Conservation (phyloP, 257 asterid species). For the Solanum microdontum region DNA sequence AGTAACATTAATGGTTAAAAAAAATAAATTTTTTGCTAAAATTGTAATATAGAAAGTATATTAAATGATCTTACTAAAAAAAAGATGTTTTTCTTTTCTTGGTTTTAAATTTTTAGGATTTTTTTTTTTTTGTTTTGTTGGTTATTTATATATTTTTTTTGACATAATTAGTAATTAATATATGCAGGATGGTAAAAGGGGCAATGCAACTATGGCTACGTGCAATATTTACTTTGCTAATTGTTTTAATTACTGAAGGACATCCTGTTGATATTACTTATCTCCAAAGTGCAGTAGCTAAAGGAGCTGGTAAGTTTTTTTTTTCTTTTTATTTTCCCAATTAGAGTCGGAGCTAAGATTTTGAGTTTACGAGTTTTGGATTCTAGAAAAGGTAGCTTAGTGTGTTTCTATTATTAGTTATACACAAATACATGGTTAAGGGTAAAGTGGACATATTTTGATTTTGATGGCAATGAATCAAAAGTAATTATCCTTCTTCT, state of each 20-base stretch:
- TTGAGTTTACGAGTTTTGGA: neutral
- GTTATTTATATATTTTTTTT: neutral
- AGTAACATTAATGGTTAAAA: neutral
- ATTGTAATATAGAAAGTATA: neutral
- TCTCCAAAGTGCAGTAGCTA: constrained; percentile 16
- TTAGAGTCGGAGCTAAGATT: neutral
- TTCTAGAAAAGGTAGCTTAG: neutral
- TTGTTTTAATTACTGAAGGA: constrained; percentile 13
- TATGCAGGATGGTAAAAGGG: constrained; percentile 6
- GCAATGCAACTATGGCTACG: constrained; percentile 6
- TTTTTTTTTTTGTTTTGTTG: neutral
- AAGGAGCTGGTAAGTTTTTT: constrained; percentile 26
- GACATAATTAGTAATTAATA: neutral
- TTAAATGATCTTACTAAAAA: neutral
- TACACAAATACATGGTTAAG: neutral
- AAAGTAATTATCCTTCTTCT: neutral
- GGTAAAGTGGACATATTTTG: neutral
- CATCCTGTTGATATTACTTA: constrained; percentile 22
- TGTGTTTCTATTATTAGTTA: neutral
- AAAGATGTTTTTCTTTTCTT: neutral
- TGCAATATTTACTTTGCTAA: constrained; percentile 6
- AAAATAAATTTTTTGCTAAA: neutral
- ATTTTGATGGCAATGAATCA: neutral
- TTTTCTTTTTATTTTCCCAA: neutral
- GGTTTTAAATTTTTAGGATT: neutral